Evolutionary conservation across 2,329 filamentous ascomycete species (phyloP).

Genomic region (Aspergillus pseudoviridinutans): DNA sequence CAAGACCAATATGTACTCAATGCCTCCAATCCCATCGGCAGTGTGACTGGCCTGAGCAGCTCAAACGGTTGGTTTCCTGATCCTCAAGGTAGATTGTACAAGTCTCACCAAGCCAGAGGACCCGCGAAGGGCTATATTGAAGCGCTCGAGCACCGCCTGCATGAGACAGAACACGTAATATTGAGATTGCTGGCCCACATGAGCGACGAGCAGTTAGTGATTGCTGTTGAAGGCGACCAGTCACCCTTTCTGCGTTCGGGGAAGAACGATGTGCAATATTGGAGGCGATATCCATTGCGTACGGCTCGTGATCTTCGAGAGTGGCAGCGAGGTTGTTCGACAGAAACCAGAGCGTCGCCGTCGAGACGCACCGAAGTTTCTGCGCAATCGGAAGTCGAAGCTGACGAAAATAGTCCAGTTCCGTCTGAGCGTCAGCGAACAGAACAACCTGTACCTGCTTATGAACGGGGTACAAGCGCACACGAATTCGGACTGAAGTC

Average conservation of each 20-base stretch:
- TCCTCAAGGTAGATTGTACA: background rate
- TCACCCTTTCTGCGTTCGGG: constrained; percentile 18
- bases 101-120: constrained; percentile 27
- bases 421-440: background rate
- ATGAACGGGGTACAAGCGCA: background rate
- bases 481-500: background rate
- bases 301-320: constrained; percentile 30
- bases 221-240: constrained; percentile 11
- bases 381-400: background rate
- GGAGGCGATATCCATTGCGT: constrained; percentile 35
- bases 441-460: background rate
- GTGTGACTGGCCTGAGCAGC: constrained; percentile 37
- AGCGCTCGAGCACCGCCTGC: constrained; percentile 41
- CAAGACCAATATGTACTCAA: constrained; percentile 34
- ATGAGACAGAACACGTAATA: constrained; percentile 40
- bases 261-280: constrained; percentile 35
- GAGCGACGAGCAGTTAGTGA: constrained; percentile 28
- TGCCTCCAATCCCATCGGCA: constrained; percentile 31
- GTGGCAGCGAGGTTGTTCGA: constrained; percentile 32
- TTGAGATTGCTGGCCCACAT: constrained; percentile 35
- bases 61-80: constrained; percentile 29
- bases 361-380: background rate
- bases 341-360: background rate
- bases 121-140: constrained; percentile 47
- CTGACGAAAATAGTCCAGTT: background rate